These are phyloP conservation scores for Daldinia sp. DNA, from an alignment of 2,329 filamentous ascomycete genomes.

Conservation along the genomic window DNA sequence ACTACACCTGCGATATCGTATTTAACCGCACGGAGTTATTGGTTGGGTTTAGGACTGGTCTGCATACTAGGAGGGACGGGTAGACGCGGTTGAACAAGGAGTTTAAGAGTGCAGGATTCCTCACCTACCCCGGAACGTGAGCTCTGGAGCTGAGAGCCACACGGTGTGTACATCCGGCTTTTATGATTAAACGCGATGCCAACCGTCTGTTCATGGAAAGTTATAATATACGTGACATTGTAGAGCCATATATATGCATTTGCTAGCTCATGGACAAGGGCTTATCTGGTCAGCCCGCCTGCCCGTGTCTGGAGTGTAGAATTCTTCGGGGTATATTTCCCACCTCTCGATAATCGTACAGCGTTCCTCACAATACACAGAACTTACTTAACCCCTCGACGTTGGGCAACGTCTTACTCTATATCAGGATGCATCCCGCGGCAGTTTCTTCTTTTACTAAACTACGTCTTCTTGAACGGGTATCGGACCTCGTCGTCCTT, in stretches of 20 bases:
- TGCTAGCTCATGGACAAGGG: slow-evolving; percentile 2
- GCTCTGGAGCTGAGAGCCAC: slow-evolving; percentile 34
- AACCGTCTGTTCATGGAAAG: slow-evolving; percentile 23
- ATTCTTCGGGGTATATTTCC: slow-evolving; percentile 35
- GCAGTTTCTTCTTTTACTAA: not conserved
- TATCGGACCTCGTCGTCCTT: slow-evolving; percentile 82
- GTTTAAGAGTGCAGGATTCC: slow-evolving; percentile 33
- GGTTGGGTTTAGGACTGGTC: slow-evolving; percentile 15
- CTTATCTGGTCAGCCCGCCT: not conserved
- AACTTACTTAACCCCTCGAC: not conserved
- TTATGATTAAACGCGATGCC: slow-evolving; percentile 42
- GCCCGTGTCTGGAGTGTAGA: slow-evolving; percentile 11
- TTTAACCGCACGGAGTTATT: slow-evolving; percentile 41
- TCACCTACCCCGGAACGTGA: slow-evolving; percentile 22
- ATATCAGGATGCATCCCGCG: not conserved
- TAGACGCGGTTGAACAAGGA: slow-evolving; percentile 25
- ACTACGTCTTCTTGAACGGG: slow-evolving; percentile 62
- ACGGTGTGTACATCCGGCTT: slow-evolving; percentile 30
- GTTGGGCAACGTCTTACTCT: not conserved
- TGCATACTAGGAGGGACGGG: slow-evolving; percentile 20
- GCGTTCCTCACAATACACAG: slow-evolving; percentile 4
- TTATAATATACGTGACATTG: slow-evolving; percentile 29
- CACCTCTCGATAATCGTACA: slow-evolving; percentile 36
- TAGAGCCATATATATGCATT: slow-evolving; percentile 14
- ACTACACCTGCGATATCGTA: slow-evolving; percentile 10